These are phyloP conservation scores for Fusarium beomiforme DNA, from an alignment of 2,329 filamentous ascomycete genomes.

Conservation along the genomic window DNA sequence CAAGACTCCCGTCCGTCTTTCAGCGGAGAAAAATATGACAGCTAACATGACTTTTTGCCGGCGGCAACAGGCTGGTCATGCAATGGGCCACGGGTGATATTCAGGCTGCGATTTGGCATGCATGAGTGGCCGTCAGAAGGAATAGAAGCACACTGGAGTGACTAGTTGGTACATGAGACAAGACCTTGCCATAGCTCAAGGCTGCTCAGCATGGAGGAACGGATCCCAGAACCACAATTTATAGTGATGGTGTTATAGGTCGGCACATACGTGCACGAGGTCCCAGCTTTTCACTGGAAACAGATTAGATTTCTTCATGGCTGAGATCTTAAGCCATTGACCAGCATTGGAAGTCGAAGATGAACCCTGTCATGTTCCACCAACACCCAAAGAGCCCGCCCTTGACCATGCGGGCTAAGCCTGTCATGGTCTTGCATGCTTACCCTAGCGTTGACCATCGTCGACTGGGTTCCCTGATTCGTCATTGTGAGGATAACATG, in stretches of 20 bases:
- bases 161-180: conserved; percentile 4
- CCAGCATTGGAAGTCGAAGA: background rate
- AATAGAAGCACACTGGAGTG: background rate
- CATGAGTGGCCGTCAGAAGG: conserved; percentile 1
- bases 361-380: background rate
- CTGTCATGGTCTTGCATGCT: conserved; percentile 28
- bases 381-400: conserved; percentile 14
- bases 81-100: conserved; percentile 7
- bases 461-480: conserved; percentile 25
- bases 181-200: background rate
- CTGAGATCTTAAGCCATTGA: background rate
- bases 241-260: background rate
- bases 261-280: background rate
- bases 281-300: background rate
- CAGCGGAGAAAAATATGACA: conserved; percentile 34
- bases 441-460: conserved; percentile 30
- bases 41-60: conserved; percentile 25
- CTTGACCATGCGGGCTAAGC: conserved; percentile 25
- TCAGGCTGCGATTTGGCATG: conserved; percentile 6
- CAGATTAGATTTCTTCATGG: background rate
- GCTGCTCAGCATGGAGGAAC: background rate
- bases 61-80: conserved; percentile 19
- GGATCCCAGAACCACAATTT: conserved; percentile 15
- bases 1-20: conserved; percentile 12
- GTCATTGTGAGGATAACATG: conserved; percentile 16